A percentile compares a stretch with the other conserved stretches of the same genome.
Evolutionary conservation across 495 filamentous ascomycete species (phyloP).

Genomic region (Penicillium tannophilum): DNA sequence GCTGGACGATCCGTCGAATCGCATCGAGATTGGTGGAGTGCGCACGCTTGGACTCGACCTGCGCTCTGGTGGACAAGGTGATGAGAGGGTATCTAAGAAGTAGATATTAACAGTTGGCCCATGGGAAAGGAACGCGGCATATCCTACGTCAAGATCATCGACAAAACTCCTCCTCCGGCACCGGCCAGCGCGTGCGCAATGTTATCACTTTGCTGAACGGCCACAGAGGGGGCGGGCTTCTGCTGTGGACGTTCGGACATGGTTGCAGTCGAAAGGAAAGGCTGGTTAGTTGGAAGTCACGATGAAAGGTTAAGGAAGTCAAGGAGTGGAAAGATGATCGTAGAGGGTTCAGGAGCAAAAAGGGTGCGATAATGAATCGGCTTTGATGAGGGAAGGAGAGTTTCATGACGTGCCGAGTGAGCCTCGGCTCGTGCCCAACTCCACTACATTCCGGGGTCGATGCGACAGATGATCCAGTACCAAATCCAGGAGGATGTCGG

Average conservation of each 20-base stretch:
- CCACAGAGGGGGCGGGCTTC: conserved; percentile 46
- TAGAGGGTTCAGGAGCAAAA: conserved; percentile 15
- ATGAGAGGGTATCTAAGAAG: conserved; percentile 82
- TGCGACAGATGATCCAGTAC: conserved; percentile 1
- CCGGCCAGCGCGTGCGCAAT: conserved; percentile 87
- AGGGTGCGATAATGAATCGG: conserved; percentile 41
- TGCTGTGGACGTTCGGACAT: conserved; percentile 46
- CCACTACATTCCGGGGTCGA: conserved; percentile 5
- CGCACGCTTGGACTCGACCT: conserved; percentile 94
- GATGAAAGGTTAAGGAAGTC: background rate
- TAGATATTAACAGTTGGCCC: background rate
- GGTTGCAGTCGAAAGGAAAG: conserved; percentile 1
- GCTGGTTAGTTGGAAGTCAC: conserved; percentile 1
- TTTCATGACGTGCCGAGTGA: conserved; percentile 50
- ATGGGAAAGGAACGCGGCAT: conserved; percentile 15
- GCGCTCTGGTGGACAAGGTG: conserved; percentile 94
- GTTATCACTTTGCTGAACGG: conserved; percentile 79
- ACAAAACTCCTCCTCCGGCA: conserved; percentile 87
- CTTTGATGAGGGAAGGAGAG: conserved; percentile 24
- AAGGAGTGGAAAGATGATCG: conserved; percentile 16
- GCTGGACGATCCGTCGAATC: conserved; percentile 81
- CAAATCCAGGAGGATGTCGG: background rate
- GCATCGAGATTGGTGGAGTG: conserved; percentile 80
- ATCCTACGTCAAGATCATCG: conserved; percentile 88
- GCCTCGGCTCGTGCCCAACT: conserved; percentile 40